phyloP scores from a whole-genome alignment of 2,329 filamentous ascomycete species.

The Beauveria australis region DNA sequence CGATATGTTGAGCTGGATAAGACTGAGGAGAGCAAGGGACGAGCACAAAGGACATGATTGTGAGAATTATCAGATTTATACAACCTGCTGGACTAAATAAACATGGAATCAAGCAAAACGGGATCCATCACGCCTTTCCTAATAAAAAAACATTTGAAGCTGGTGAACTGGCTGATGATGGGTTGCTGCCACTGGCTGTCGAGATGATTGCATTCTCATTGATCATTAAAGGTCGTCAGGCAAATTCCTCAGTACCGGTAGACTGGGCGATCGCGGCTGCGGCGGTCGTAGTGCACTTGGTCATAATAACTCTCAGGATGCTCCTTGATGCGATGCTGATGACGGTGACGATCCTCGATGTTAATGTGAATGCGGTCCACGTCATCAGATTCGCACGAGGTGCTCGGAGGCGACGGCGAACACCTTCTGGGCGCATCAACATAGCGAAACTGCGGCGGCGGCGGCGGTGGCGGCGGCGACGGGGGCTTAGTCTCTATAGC shows the following conservation, averaged over 20 bases:
- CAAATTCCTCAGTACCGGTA: not conserved
- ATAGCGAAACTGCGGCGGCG: conserved; percentile 7
- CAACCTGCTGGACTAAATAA: not conserved
- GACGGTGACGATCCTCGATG: conserved; percentile 19
- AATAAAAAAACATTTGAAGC: not conserved
- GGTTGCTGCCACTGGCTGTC: not conserved
- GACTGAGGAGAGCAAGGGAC: not conserved
- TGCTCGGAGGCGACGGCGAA: conserved; percentile 2
- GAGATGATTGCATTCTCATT: not conserved
- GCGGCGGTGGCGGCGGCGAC: conserved; percentile 23
- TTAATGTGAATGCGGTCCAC: conserved; percentile 17
- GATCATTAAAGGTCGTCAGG: not conserved
- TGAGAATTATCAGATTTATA: not conserved
- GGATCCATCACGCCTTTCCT: not conserved
- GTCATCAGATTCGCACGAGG: conserved; percentile 20
- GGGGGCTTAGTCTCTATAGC: conserved; percentile 12
- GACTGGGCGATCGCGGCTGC: not conserved
- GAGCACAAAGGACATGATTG: not conserved
- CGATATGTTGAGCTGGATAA: not conserved
- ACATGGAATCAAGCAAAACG: not conserved
- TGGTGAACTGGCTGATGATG: not conserved
- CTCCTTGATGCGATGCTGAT: conserved; percentile 2
- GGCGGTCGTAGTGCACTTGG: not conserved
- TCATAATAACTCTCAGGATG: conserved; percentile 1
- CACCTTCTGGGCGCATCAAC: not conserved